A percentile compares a stretch with the other conserved stretches of the same genome.
phyloP scores from a whole-genome alignment of 1,284 basidiomycete species.

The Marasmius fiardii region DNA sequence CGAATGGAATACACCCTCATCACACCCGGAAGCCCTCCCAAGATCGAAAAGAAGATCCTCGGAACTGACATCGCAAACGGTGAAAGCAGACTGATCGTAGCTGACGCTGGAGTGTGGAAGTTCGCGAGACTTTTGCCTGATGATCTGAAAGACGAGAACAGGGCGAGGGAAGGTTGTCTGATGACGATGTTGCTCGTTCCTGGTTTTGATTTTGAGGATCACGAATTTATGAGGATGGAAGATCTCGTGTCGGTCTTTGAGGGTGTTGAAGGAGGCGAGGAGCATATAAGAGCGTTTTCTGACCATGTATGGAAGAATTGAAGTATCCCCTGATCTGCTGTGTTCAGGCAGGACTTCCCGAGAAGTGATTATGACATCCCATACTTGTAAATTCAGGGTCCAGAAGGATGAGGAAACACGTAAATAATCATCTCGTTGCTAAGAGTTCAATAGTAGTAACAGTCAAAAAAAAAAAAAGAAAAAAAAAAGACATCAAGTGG shows the following conservation, averaged over 20 bases:
- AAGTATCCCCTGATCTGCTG: too few species aligned
- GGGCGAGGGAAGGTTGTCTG: conserved; percentile 35
- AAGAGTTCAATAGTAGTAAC: too few species aligned
- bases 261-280: conserved; percentile 10
- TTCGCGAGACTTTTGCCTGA: conserved; percentile 39
- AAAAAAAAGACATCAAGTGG: too few species aligned
- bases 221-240: conserved; percentile 33
- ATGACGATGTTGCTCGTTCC: conserved; percentile 50
- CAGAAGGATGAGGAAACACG: too few species aligned
- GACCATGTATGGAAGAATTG: neutral
- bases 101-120: conserved; percentile 48
- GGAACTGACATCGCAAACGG: conserved; percentile 35
- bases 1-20: conserved; percentile 47
- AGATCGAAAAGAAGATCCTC: conserved; percentile 38
- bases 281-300: neutral
- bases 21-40: conserved; percentile 26
- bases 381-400: too few species aligned
- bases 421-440: too few species aligned
- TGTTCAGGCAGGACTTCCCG: neutral
- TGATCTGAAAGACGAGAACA: conserved; percentile 27
- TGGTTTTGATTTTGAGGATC: conserved; percentile 48
- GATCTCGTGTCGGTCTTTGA: conserved; percentile 31
- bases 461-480: too few species aligned
- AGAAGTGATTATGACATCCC: too few species aligned
- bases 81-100: conserved; percentile 41